Evolutionary conservation across 169 alveolate genomes (phyloP), one percentile per base, ranked within the genome.

Genomic region (Eimeria acervulina): DNA sequence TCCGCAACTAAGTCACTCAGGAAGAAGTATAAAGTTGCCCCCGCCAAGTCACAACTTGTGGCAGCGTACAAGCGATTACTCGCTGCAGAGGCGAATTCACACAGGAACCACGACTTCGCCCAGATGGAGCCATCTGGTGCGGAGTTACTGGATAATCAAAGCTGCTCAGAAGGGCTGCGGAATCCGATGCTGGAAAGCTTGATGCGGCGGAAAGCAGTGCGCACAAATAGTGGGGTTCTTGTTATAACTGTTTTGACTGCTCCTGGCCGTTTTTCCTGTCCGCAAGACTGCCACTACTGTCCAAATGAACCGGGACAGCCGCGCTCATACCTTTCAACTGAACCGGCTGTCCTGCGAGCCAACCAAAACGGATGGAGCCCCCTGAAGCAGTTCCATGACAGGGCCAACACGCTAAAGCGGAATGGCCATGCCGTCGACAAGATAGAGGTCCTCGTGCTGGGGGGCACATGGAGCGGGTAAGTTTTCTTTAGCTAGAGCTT

Each of bases 231-330:
- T 52, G 99, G 99, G 44, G 99, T 99, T 36, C 97, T 98, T 80
- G 99, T 99, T 42, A 98, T 99, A 66, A 99, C 99, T 26, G 98
- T 99, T n/a, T 95, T 99, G 95, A 99, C 99, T 10, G 98, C 99
- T 0, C 99, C 99, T 0, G 99, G 99, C 7, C 96, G 96, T 61
- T 99, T 99, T 97, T 98, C 99, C 76, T 99, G 99, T 93, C 98
- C 99, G 51, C 97, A 98, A 72, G 99, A 99, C 93, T 99, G 99
- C 95, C 97, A 98, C 94, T 98, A 98, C 97, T 98, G 99, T 74
- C 99, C 99, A 7, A 98, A 98, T 95, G 99, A 99, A 92, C 99
- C 99, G 0, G 99, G 99, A 21, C 99, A 99, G 95, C 99, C 99
- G 26, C 97, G 99, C 38, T 97, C 99, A 68, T 99, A 99, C 95